Percentiles rank a stretch among this genome's conserved stretches.
phyloP scores from a whole-genome alignment of 2,329 filamentous ascomycete species.

The Trichoderma koningiopsis region DNA sequence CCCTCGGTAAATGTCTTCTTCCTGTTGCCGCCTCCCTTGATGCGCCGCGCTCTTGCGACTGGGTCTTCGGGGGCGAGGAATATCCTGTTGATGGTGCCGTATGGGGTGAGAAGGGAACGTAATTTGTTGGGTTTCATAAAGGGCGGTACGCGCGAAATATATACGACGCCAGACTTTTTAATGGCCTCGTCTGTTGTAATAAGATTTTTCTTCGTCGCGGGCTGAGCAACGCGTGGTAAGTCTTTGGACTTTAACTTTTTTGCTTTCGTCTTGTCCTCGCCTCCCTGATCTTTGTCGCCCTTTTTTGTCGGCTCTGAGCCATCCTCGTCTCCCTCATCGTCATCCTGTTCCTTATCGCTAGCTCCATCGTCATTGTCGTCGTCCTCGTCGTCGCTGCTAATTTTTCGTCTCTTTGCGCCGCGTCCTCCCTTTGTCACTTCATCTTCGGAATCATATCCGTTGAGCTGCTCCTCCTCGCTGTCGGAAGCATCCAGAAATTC shows the following conservation, averaged over 20 bases:
- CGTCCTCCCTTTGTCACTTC: slow-evolving; percentile 67
- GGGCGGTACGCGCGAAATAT: slow-evolving; percentile 80
- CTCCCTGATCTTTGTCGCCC: slow-evolving; percentile 29
- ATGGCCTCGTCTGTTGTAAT: slow-evolving; percentile 65
- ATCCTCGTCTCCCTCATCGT: slow-evolving; percentile 34
- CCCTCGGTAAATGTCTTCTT: slow-evolving; percentile 81
- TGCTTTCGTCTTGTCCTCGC: slow-evolving; percentile 27
- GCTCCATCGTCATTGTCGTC: slow-evolving; percentile 39
- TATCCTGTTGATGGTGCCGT: slow-evolving; percentile 74
- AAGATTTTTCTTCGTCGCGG: slow-evolving; percentile 68
- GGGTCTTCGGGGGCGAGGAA: slow-evolving; percentile 79
- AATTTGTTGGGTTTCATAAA: slow-evolving; percentile 86
- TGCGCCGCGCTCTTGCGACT: slow-evolving; percentile 63
- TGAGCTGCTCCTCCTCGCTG: slow-evolving; percentile 60
- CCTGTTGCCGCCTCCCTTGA: slow-evolving; percentile 77
- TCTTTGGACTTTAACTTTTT: slow-evolving; percentile 37
- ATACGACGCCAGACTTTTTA: slow-evolving; percentile 77
- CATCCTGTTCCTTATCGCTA: slow-evolving; percentile 40
- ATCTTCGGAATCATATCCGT: slow-evolving; percentile 69
- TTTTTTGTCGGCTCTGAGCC: slow-evolving; percentile 33
- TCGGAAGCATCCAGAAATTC: slow-evolving; percentile 66
- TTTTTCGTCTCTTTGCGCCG: slow-evolving; percentile 64
- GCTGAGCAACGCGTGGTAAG: slow-evolving; percentile 54
- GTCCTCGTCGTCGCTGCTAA: slow-evolving; percentile 46
- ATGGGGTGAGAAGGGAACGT: slow-evolving; percentile 71